Percentiles rank a stretch among this genome's conserved stretches.
These are phyloP conservation scores for Termitomyces sp. DNA, from an alignment of 768 basidiomycete species.

Conservation along the genomic window DNA sequence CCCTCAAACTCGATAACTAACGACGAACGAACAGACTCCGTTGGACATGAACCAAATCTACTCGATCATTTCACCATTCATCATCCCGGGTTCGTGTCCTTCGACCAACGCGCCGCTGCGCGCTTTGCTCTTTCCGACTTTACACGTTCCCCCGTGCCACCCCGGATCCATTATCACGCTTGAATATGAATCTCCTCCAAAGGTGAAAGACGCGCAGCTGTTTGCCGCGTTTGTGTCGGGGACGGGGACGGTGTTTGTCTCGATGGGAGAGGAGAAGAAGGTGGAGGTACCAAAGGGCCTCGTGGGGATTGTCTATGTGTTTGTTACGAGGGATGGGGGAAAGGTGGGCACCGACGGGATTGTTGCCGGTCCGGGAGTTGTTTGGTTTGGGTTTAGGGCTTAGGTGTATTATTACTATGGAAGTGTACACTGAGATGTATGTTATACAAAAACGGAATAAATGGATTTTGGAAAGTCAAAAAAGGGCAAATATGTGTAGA, in stretches of 20 bases:
- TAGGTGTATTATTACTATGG: not conserved
- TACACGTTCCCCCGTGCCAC: slow-evolving; percentile 24
- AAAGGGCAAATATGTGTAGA: no score
- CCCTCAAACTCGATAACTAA: not conserved
- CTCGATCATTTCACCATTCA: slow-evolving; percentile 38
- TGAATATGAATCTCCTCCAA: slow-evolving; percentile 15
- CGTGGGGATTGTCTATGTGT: slow-evolving; percentile 46
- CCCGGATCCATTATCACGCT: slow-evolving; percentile 18
- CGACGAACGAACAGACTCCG: slow-evolving; percentile 25
- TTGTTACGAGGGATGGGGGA: slow-evolving; percentile 36
- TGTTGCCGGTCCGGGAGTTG: slow-evolving; percentile 52
- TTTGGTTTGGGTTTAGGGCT: slow-evolving; percentile 28
- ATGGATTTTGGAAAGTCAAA: no score
- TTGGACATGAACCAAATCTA: slow-evolving; percentile 34
- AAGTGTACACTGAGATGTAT: not conserved
- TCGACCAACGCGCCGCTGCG: slow-evolving; percentile 40
- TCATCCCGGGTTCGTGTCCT: slow-evolving; percentile 43
- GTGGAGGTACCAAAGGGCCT: slow-evolving; percentile 37
- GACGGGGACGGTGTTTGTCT: slow-evolving; percentile 36
- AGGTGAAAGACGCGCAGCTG: slow-evolving; percentile 13
- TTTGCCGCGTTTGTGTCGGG: slow-evolving; percentile 50
- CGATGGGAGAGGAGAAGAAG: slow-evolving; percentile 20
- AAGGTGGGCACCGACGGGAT: slow-evolving; percentile 40
- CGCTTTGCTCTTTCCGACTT: slow-evolving; percentile 39
- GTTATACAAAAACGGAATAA: no score